Conservation (phyloP, 208 protist genomes). For the Crithidia thermophila region DNA sequence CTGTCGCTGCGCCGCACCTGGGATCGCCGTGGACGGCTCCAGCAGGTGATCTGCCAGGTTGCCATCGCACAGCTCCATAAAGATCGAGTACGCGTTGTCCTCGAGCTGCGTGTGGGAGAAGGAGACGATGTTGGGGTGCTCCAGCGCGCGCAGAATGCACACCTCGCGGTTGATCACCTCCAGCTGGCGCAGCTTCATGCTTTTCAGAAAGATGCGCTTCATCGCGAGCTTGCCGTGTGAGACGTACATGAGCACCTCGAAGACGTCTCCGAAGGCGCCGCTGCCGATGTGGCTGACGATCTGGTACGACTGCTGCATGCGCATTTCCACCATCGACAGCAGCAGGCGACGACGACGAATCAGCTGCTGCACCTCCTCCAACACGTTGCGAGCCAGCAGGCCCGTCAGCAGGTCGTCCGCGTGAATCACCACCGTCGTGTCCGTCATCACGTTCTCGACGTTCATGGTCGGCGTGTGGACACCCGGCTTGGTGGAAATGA, state of each 20-base stretch:
- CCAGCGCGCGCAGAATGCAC: slow-evolving; percentile 68
- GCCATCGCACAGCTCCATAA: slow-evolving; percentile 83
- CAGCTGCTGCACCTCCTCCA: slow-evolving; percentile 37
- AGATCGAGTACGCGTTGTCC: slow-evolving; percentile 71
- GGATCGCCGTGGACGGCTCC: slow-evolving; percentile 24
- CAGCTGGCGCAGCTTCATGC: slow-evolving; percentile 48
- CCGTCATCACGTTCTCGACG: slow-evolving; percentile 31
- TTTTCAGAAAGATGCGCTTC: slow-evolving; percentile 80
- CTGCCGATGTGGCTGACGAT: slow-evolving; percentile 68
- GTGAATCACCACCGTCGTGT: slow-evolving; percentile 28
- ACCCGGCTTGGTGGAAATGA: slow-evolving; percentile 38
- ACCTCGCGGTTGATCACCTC: slow-evolving; percentile 81
- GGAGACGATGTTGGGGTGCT: slow-evolving; percentile 77
- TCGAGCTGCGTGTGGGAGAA: slow-evolving; percentile 76
- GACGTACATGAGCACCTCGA: slow-evolving; percentile 69
- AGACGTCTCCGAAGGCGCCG: slow-evolving; percentile 81
- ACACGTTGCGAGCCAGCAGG: slow-evolving; percentile 37
- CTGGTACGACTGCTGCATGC: slow-evolving; percentile 51
- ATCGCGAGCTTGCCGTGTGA: slow-evolving; percentile 77
- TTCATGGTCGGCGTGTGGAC: slow-evolving; percentile 32
- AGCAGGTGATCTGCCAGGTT: slow-evolving; percentile 47
- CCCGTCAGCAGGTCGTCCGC: slow-evolving; percentile 29
- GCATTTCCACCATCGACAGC: slow-evolving; percentile 52
- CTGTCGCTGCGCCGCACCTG: slow-evolving; percentile 11
- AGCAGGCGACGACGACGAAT: slow-evolving; percentile 54